Percentiles rank a stretch among this genome's conserved stretches.
These are phyloP conservation scores for Pythium biforme DNA, from an alignment of 352 stramenopile species.

Conservation along the genomic window DNA sequence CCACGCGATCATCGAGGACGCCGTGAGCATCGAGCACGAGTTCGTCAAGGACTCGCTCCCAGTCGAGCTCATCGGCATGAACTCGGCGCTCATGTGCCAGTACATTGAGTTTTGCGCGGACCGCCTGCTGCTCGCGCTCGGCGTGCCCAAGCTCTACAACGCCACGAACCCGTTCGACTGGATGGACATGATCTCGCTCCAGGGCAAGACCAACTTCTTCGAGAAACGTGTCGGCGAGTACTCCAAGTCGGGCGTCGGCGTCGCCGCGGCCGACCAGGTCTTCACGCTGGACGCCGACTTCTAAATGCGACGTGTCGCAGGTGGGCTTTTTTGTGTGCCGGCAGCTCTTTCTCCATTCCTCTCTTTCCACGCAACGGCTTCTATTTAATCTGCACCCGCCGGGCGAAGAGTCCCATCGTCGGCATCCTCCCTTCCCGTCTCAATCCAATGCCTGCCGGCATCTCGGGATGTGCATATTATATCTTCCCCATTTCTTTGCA, in stretches of 20 bases:
- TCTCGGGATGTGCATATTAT: background rate
- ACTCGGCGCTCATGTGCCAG: slow-evolving; percentile 96
- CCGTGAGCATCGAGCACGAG: slow-evolving; percentile 97
- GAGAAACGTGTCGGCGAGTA: slow-evolving; percentile 99
- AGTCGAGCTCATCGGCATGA: slow-evolving; percentile 99
- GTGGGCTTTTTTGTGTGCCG: background rate
- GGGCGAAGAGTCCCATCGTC: background rate
- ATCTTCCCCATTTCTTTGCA: background rate
- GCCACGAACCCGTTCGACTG: slow-evolving; percentile 97
- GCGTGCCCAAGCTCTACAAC: slow-evolving; percentile 93
- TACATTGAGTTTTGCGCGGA: slow-evolving; percentile 99
- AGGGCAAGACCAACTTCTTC: slow-evolving; percentile 98
- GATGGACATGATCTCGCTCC: slow-evolving; percentile 99
- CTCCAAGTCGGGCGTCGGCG: slow-evolving; percentile 96
- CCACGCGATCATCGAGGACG: slow-evolving; percentile 94
- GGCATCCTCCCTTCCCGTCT: background rate
- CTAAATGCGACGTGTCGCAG: slow-evolving; percentile 38
- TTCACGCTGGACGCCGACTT: slow-evolving; percentile 95
- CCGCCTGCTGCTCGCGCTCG: slow-evolving; percentile 92
- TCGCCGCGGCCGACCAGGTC: slow-evolving; percentile 83
- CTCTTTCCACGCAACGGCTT: slow-evolving; percentile 2
- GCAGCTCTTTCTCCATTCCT: background rate
- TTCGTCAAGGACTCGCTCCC: slow-evolving; percentile 97
- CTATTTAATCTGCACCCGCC: slow-evolving; percentile 27
- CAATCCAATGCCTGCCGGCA: background rate